A percentile compares a stretch with the other conserved stretches of the same genome.
phyloP scores from a whole-genome alignment of 2,329 filamentous ascomycete genomes.

The Aspergillus fischeri region DNA sequence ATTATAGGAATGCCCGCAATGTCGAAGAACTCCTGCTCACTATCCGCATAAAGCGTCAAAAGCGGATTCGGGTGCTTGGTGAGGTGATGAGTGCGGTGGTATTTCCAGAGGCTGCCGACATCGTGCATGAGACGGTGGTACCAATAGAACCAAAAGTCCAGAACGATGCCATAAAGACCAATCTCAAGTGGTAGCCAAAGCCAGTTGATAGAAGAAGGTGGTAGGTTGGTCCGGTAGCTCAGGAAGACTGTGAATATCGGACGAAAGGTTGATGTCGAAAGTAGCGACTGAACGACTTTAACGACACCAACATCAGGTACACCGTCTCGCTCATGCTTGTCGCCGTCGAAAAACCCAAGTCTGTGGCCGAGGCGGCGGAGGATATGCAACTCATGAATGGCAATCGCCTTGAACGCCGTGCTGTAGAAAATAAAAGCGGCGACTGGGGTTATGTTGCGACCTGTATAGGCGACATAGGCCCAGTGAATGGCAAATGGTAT shows the following conservation, averaged over 20 bases:
- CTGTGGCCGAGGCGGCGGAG: not conserved
- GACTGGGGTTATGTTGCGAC: not conserved
- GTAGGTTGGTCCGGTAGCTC: not conserved
- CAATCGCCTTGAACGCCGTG: not conserved
- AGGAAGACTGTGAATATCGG: not conserved
- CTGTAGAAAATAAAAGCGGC: not conserved
- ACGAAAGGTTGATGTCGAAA: not conserved
- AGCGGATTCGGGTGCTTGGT: not conserved
- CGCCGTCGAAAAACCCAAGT: not conserved
- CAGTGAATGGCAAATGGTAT: not conserved
- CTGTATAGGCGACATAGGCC: not conserved
- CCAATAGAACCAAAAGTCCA: not conserved
- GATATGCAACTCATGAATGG: not conserved
- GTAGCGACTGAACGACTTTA: not conserved
- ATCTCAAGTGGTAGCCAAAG: not conserved
- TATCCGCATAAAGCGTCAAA: not conserved
- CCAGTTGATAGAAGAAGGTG: not conserved
- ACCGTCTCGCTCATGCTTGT: not conserved
- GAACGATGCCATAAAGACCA: not conserved
- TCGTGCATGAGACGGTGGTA: not conserved
- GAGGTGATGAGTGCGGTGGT: not conserved
- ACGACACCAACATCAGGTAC: not conserved
- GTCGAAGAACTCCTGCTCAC: not conserved
- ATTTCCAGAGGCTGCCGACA: not conserved
- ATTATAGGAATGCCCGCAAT: not conserved